A percentile compares a stretch with the other conserved stretches of the same genome.
phyloP scores from a whole-genome alignment of 345 rosid genomes.

The Gossypium australe region DNA sequence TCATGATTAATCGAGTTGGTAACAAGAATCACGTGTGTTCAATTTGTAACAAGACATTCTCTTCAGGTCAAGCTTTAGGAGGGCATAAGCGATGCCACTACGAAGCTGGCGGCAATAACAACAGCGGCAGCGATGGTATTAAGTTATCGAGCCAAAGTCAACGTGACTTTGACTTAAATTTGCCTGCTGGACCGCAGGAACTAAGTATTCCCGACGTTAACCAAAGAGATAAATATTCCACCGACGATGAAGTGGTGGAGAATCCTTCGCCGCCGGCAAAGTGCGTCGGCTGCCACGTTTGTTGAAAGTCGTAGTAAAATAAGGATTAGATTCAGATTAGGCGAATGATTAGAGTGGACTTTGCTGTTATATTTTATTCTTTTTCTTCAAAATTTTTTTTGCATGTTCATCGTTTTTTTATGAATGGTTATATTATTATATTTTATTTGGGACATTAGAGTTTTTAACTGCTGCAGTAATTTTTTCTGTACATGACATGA shows the following conservation, averaged over 20 bases:
- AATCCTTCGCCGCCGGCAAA: background rate
- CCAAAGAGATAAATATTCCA: conserved; percentile 8
- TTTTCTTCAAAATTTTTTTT: too few relatives aligned
- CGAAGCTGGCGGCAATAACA: conserved; percentile 35
- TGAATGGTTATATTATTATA: background rate
- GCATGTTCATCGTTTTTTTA: background rate
- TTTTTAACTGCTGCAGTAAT: background rate
- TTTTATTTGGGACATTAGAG: background rate
- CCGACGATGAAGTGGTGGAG: background rate
- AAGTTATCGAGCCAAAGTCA: conserved; percentile 22
- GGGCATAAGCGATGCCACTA: conserved; percentile 79
- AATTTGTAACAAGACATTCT: conserved; percentile 54
- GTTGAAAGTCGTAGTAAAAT: background rate
- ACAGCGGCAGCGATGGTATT: conserved; percentile 14
- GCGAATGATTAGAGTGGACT: background rate
- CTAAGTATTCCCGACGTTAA: background rate
- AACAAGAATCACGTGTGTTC: conserved; percentile 48
- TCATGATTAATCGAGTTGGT: conserved; percentile 13
- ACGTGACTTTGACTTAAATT: conserved; percentile 57
- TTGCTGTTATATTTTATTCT: background rate
- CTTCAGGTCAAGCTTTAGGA: conserved; percentile 76
- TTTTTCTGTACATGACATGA: too few relatives aligned
- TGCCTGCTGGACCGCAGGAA: conserved; percentile 44
- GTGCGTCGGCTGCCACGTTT: background rate
- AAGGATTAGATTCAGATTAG: background rate